These are phyloP conservation scores for Raphanus sativus DNA, from an alignment of 345 rosid species.

Conservation along the genomic window DNA sequence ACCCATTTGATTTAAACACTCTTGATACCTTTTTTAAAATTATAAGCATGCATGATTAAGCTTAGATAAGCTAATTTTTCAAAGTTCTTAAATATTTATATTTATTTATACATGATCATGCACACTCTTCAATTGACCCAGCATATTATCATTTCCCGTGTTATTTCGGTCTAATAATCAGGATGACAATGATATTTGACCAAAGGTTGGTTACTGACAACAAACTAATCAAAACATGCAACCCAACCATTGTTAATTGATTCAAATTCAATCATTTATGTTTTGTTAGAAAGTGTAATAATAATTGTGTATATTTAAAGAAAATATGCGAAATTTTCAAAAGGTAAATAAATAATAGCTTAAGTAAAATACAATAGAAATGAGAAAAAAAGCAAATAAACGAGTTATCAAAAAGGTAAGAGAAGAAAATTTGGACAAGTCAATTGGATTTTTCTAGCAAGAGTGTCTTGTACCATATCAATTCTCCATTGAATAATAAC, in stretches of 20 bases:
- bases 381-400: background rate
- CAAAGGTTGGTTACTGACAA: background rate
- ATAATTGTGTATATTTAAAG: background rate
- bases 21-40: background rate
- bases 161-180: background rate
- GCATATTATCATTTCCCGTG: background rate
- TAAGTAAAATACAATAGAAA: background rate
- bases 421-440: constrained; percentile 2
- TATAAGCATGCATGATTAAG: background rate
- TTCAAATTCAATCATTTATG: background rate
- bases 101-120: background rate
- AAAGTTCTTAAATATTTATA: background rate
- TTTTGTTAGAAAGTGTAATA: background rate
- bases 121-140: background rate
- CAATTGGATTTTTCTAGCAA: constrained; percentile 19
- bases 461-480: constrained; percentile 10
- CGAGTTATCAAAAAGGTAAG: constrained; percentile 13
- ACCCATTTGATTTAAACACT: background rate
- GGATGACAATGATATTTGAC: background rate
- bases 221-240: background rate
- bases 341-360: background rate
- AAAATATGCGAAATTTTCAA: background rate
- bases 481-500: constrained; percentile 12
- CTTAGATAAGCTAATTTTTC: background rate
- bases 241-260: background rate